Evolutionary conservation across 176 grass and related monocot genomes (phyloP).

Genomic region (Puya raimondii): DNA sequence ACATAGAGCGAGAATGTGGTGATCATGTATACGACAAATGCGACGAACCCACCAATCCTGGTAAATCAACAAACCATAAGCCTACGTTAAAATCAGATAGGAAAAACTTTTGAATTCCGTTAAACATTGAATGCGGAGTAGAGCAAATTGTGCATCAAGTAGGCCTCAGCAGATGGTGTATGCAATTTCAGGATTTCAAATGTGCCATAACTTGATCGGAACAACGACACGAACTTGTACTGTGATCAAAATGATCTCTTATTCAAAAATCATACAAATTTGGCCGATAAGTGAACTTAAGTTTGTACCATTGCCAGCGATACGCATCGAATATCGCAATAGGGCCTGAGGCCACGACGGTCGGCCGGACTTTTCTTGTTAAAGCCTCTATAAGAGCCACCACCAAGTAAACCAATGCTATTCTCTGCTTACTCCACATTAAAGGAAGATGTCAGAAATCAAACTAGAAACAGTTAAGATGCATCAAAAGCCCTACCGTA

Average conservation of each 20-base stretch:
- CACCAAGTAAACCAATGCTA: constrained; percentile 67
- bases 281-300: neutral
- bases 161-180: neutral
- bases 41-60: constrained; percentile 39
- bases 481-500: no score
- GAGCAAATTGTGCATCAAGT: neutral
- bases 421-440: constrained; percentile 31
- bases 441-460: neutral
- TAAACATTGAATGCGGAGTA: no score
- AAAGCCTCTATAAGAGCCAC: constrained; percentile 51
- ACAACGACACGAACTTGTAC: neutral
- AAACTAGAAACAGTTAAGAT: neutral
- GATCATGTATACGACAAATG: constrained; percentile 42
- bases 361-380: constrained; percentile 34
- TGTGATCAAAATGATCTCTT: neutral
- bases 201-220: no score
- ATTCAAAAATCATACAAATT: neutral
- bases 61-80: neutral
- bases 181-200: no score
- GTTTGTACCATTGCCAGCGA: constrained; percentile 51
- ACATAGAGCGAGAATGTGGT: constrained; percentile 38
- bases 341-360: constrained; percentile 17
- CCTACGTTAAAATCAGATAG: no score
- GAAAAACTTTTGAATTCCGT: no score
- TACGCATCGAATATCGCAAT: constrained; percentile 43